Evolutionary conservation across 768 basidiomycete genomes (phyloP).

Genomic region (Kockovaella imperatae): DNA sequence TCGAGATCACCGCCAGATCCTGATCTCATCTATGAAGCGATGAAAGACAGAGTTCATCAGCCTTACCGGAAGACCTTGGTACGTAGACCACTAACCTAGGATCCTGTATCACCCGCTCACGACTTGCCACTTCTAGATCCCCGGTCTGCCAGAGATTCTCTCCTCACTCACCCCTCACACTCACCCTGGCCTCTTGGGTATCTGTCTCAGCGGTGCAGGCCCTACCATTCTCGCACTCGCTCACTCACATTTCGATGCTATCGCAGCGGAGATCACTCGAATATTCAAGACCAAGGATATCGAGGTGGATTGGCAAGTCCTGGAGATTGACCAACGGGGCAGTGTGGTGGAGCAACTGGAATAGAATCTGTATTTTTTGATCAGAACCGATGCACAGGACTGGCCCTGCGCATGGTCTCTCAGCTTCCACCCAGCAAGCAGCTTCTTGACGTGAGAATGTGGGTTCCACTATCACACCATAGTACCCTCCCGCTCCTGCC

Average conservation of each 20-base stretch:
- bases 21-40: slow-evolving; percentile 95
- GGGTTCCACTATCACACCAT: no score
- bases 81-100: slow-evolving; percentile 34
- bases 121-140: slow-evolving; percentile 57
- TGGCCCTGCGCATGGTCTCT: no score
- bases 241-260: slow-evolving; percentile 69
- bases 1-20: slow-evolving; percentile 85
- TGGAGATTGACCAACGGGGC: slow-evolving; percentile 55
- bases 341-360: slow-evolving; percentile 40
- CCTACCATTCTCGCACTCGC: slow-evolving; percentile 96
- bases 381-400: background rate
- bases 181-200: slow-evolving; percentile 91
- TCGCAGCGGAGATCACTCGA: slow-evolving; percentile 68
- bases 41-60: slow-evolving; percentile 97
- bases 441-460: no score
- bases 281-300: slow-evolving; percentile 67
- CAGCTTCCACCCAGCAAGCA: no score
- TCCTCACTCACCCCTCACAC: slow-evolving; percentile 75
- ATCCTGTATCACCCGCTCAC: background rate
- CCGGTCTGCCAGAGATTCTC: slow-evolving; percentile 88
- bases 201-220: slow-evolving; percentile 95
- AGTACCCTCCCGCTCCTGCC: no score
- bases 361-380: no score
- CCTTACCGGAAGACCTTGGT: slow-evolving; percentile 86
- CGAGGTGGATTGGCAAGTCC: slow-evolving; percentile 81